Conservation (phyloP, 352 stramenopile genomes). For the Pythium guiyangense region DNA sequence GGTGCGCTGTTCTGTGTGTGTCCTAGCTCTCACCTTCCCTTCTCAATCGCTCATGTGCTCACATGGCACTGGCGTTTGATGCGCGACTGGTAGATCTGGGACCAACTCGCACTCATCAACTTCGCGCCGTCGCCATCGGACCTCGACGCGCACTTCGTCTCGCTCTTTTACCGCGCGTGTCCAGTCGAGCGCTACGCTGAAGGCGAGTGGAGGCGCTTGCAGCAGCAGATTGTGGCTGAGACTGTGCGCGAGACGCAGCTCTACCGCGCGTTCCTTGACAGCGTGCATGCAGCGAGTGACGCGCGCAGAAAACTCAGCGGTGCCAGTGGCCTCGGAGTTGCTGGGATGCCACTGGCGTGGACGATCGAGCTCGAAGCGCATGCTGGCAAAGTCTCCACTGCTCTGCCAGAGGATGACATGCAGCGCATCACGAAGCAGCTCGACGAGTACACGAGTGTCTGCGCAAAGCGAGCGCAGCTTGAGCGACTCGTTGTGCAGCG, state of each 20-base stretch:
- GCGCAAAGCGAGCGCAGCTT: constrained; percentile 14
- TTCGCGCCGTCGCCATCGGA: constrained; percentile 31
- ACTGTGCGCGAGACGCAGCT: not conserved
- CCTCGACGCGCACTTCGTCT: constrained; percentile 32
- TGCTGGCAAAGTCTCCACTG: not conserved
- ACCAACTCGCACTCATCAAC: constrained; percentile 38
- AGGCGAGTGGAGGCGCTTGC: constrained; percentile 5
- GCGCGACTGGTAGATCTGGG: constrained; percentile 32
- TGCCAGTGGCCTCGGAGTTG: not conserved
- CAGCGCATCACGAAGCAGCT: constrained; percentile 26
- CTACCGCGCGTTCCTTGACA: constrained; percentile 7
- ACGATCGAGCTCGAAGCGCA: not conserved
- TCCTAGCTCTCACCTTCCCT: not conserved
- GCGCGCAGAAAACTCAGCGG: not conserved
- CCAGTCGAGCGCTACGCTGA: constrained; percentile 4
- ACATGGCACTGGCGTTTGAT: not conserved
- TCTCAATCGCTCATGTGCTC: not conserved
- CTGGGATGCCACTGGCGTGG: not conserved
- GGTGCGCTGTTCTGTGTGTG: constrained; percentile 16
- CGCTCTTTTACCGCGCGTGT: constrained; percentile 18
- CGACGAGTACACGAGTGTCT: constrained; percentile 18
- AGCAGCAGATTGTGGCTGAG: constrained; percentile 2
- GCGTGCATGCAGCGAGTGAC: not conserved
- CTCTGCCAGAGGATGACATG: constrained; percentile 19
- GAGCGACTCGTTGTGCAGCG: constrained; percentile 11